phyloP scores from a whole-genome alignment of 768 basidiomycete species.

The Suillus paluster region DNA sequence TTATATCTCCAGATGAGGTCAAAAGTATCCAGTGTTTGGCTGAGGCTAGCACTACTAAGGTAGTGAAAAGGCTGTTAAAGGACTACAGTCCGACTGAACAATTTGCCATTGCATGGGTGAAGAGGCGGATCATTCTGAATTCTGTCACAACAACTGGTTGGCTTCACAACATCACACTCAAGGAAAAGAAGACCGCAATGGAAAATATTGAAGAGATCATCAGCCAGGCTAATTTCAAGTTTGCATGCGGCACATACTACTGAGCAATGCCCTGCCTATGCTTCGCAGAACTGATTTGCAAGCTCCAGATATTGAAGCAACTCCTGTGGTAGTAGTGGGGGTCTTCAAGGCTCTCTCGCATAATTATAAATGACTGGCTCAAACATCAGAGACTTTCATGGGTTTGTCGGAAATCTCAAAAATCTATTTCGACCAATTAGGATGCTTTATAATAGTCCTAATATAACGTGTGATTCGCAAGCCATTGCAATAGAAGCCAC shows the following conservation, averaged over 20 bases:
- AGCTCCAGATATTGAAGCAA: neutral
- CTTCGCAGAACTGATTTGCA: neutral
- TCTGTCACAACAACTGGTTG: neutral
- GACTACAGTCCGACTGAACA: neutral
- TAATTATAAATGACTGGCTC: neutral
- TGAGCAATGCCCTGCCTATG: neutral
- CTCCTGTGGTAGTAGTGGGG: neutral
- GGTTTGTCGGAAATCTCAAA: neutral
- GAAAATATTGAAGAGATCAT: neutral
- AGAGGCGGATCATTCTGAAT: neutral
- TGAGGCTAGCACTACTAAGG: too few relatives aligned
- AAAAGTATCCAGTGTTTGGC: too few relatives aligned
- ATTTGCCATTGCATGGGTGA: neutral
- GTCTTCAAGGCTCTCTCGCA: neutral
- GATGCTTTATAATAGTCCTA: conserved; percentile 5
- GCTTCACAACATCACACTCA: neutral
- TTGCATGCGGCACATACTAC: neutral
- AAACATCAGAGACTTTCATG: neutral
- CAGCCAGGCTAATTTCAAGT: neutral
- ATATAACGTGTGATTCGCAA: conserved; percentile 3
- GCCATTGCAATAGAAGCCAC: neutral
- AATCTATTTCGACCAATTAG: neutral
- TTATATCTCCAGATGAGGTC: too few relatives aligned
- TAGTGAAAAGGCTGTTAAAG: neutral
- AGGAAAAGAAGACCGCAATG: neutral